Base-by-base conservation (phyloP, 1,139 yeast genomes). In the Yamadazyma diospyri region DNA sequence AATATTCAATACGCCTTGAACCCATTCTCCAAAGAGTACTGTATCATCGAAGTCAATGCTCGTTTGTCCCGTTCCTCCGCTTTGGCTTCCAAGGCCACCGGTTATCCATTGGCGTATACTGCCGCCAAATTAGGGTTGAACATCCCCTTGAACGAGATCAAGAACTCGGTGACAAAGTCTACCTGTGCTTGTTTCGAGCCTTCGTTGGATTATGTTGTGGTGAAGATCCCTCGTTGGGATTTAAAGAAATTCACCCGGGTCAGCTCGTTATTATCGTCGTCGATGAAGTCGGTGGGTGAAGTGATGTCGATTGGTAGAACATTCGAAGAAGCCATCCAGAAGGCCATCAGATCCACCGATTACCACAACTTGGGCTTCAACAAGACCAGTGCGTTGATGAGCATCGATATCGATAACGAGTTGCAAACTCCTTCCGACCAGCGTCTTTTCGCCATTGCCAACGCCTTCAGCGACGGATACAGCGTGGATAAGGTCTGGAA, bases 151-250 rank as follows among this genome's bases (percentile, higher is more conserved):
- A 83, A 87, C 52, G 95, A 89, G 63, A 84, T 92, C 56, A 82
- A 81, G 61, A 92, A 92, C 70, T 80, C 95, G 30, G 97, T 92
- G 39, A 92, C 98, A 39, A 84, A 86, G 67, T 81, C 88, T 29
- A 92, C 98, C 20, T 84, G 94, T 62, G 95, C 98, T 44, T 86
- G 95, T 69, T 92, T 92, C 62, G 98, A 92, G 68, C 98, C 98
- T 32, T 88, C 97, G 8, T 76, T 92, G 58, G 98, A 92, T 68
- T 92, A 92, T 66, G 88, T 92, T 60, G 98, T 92, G 43, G 95
- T 87, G 41, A 92, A 92, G 77, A 92, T 92, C 62, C 98, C 99
- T 61, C 81, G 98, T 71, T 92, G 99, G 98, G 98, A 92, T 66
- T 76, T 92, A 64, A 83, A 86, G 72, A 92, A 92, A 68, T 92